These are phyloP conservation scores for Myxozyma geophila DNA, from an alignment of 805 yeast species.

Conservation along the genomic window DNA sequence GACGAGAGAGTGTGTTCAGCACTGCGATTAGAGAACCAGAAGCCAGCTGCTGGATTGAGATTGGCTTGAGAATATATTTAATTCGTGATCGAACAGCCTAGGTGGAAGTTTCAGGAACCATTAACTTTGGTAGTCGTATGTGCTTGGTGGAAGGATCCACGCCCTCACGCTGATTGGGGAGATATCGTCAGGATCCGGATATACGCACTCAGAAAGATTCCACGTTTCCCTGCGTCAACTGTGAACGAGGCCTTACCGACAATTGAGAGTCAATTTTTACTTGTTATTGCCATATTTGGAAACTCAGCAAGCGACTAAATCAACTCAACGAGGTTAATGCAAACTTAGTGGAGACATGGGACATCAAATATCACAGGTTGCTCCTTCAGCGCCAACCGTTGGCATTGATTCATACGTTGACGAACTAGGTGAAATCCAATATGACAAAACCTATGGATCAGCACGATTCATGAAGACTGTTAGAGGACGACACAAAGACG, in stretches of 20 bases:
- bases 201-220: not conserved
- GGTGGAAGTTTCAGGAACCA: not conserved
- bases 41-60: no score
- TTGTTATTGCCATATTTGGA: no score
- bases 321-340: not conserved
- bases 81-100: no score
- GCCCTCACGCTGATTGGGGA: not conserved
- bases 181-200: not conserved
- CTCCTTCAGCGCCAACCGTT: constrained; percentile 90
- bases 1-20: not conserved
- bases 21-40: not conserved
- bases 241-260: no score
- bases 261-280: no score
- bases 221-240: not conserved
- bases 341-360: constrained; percentile 63
- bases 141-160: not conserved
- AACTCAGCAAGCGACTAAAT: not conserved
- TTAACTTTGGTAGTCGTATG: not conserved
- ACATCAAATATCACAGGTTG: constrained; percentile 77
- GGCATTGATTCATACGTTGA: constrained; percentile 89
- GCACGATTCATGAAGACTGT: constrained; percentile 86
- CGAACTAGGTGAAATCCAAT: constrained; percentile 74
- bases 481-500: constrained; percentile 73
- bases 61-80: no score
- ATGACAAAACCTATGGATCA: constrained; percentile 73